Percentiles rank a stretch among this genome's conserved stretches.
phyloP scores from a whole-genome alignment of 176 grass and related monocot genomes.

The Canna indica region DNA sequence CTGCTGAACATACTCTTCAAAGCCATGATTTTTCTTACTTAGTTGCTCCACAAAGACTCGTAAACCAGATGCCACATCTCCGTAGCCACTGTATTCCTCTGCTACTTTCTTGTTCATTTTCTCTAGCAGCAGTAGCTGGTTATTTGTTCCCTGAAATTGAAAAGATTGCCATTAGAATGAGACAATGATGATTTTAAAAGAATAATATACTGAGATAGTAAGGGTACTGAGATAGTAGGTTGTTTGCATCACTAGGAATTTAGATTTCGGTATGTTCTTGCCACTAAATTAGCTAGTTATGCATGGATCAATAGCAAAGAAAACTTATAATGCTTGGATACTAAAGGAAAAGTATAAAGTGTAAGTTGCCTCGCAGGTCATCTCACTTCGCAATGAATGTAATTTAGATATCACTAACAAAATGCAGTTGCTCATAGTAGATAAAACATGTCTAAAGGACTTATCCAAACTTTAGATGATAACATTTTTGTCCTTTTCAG shows the following conservation, averaged over 20 bases:
- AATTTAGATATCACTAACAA: neutral
- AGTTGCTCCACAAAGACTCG: conserved; percentile 89
- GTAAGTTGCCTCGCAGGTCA: neutral
- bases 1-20: conserved; percentile 47
- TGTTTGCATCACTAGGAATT: neutral
- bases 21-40: conserved; percentile 62
- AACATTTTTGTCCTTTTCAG: neutral
- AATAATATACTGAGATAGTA: neutral
- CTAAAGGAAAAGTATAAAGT: neutral
- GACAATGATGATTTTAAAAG: neutral
- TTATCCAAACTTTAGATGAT: neutral
- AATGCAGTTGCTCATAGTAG: neutral
- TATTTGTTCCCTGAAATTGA: conserved; percentile 66
- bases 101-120: conserved; percentile 68
- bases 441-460: neutral
- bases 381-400: neutral
- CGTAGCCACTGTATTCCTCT: conserved; percentile 58
- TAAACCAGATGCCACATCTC: conserved; percentile 72
- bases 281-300: neutral
- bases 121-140: conserved; percentile 57
- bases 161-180: neutral
- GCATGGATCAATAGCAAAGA: neutral
- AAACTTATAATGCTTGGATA: neutral
- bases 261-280: neutral
- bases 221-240: neutral